Base-by-base conservation (phyloP, 768 basidiomycete genomes). In the Paxillus ammoniavirescens region DNA sequence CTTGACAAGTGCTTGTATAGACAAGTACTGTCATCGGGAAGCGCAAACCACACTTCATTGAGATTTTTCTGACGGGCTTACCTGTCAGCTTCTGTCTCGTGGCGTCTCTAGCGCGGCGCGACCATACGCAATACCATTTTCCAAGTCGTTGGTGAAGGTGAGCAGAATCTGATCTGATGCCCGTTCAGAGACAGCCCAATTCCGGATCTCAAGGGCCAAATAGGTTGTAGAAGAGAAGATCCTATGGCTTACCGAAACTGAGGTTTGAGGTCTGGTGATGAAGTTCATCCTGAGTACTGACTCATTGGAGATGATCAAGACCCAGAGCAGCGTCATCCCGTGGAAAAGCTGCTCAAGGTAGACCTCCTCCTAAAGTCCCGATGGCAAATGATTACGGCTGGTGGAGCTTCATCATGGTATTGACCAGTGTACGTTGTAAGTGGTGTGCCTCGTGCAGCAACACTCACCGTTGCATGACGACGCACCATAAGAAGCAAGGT, bases 401-500 rank as follows among this genome's bases (percentile, higher is more conserved):
- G 13, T 38, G 26, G 26, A 26, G 6, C 26, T 26, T 26, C 26
- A 6, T 26, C 26, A 26, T 26, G 26, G 5, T 26, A 26, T 26
- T 26, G 5, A 26, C 3, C 26, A 26, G 26, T 26, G 26, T 26
- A 26, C 26, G 6, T 4, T 26, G 26, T 26, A 26, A 26, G 26
- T 26, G 13, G n/a, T n/a, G 10, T 8, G 31, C 31, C 31, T 30
- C 31, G 10, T 31, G 31, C 26, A 26, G 26, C 26, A 33, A 33
- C 31, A 9, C 12, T n/a, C 10, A 18, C 45, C 45, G n/a, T 45
- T 37, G 36, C 43, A 26, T 52, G 38, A 33, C 46, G 46, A 47
- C 46, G 45, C 47, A n/a, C 47, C 52, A 53, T 53, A 53, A 53
- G 30, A 45, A 47, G 28, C 44, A 14, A 12, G 13, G 23, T 14